These are phyloP conservation scores for Colletotrichum trifolii DNA, from an alignment of 2,329 filamentous ascomycete species.

Conservation along the genomic window DNA sequence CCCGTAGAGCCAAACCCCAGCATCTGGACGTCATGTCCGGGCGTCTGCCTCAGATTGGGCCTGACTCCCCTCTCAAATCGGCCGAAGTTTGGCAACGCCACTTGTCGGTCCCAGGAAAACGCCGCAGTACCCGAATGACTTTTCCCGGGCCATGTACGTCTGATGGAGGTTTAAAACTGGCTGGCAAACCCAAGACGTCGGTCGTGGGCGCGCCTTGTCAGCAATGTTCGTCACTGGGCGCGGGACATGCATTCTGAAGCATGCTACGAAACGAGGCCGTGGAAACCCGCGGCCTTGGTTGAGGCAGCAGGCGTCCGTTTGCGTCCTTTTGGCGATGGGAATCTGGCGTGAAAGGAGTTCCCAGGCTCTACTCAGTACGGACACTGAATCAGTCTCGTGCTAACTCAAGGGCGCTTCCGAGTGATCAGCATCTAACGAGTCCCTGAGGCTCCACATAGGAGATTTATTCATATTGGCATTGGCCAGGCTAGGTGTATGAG, in stretches of 20 bases:
- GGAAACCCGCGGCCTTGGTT: slow-evolving; percentile 5
- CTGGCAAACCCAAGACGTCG: not conserved
- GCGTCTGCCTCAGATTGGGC: slow-evolving; percentile 25
- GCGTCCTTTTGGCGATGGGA: not conserved
- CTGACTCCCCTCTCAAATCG: slow-evolving; percentile 12
- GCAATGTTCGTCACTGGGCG: slow-evolving; percentile 10
- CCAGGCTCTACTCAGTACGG: not conserved
- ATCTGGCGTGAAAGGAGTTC: slow-evolving; percentile 19
- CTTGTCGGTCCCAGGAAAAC: slow-evolving; percentile 19
- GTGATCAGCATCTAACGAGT: slow-evolving; percentile 34
- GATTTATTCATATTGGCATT: slow-evolving; percentile 34
- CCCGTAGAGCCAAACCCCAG: slow-evolving; percentile 18
- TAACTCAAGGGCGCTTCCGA: slow-evolving; percentile 25
- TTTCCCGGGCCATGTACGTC: slow-evolving; percentile 13
- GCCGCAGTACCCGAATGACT: slow-evolving; percentile 28
- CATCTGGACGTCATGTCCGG: slow-evolving; percentile 28
- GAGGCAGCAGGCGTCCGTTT: not conserved
- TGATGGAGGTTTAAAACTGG: not conserved
- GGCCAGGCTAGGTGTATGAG: slow-evolving; percentile 14
- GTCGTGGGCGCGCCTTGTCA: not conserved
- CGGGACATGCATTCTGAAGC: not conserved
- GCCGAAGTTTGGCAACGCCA: slow-evolving; percentile 26
- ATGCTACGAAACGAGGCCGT: slow-evolving; percentile 4
- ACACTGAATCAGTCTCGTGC: slow-evolving; percentile 25
- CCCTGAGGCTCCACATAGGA: slow-evolving; percentile 21